Percentiles rank a stretch among this genome's conserved stretches.
Conservation (phyloP, 2,329 filamentous ascomycete species). For the Fusarium palustre region DNA sequence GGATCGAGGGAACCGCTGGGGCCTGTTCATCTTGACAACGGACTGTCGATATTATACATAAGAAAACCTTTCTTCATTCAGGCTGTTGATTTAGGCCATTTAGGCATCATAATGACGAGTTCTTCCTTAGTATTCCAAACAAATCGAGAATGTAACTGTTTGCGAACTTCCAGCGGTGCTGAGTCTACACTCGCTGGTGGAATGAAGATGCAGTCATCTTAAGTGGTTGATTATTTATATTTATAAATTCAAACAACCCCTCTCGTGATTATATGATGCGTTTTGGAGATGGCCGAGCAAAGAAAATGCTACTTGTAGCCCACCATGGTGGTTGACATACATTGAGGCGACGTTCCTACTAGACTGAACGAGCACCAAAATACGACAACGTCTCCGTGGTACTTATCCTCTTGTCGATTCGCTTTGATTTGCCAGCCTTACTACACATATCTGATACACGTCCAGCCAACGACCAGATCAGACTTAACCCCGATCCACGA, state of each 20-base stretch:
- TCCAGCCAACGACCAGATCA: not conserved
- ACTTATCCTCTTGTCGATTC: not conserved
- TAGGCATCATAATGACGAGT: too few relatives aligned
- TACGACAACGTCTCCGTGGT: too few relatives aligned
- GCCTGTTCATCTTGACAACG: not conserved
- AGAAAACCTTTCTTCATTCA: too few relatives aligned
- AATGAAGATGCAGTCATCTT: fast-evolving
- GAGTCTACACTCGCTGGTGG: not conserved
- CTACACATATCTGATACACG: not conserved
- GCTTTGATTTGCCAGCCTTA: not conserved
- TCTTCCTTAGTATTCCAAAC: too few relatives aligned
- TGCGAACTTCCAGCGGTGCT: not conserved
- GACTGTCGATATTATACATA: not conserved
- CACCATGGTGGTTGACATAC: not conserved
- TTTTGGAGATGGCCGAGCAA: not conserved
- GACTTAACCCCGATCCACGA: too few relatives aligned
- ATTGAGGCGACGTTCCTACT: too few relatives aligned
- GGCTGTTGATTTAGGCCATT: fast-evolving
- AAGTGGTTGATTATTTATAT: fast-evolving
- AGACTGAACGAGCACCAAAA: not conserved
- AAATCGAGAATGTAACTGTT: not conserved
- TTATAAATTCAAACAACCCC: slow-evolving; percentile 23
- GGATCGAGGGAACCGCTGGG: too few relatives aligned
- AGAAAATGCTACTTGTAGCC: not conserved
- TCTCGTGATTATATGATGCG: fast-evolving